Percentiles rank a stretch among this genome's conserved stretches.
phyloP scores from a whole-genome alignment of 1,284 basidiomycete genomes.

The Amylostereum chailletii region DNA sequence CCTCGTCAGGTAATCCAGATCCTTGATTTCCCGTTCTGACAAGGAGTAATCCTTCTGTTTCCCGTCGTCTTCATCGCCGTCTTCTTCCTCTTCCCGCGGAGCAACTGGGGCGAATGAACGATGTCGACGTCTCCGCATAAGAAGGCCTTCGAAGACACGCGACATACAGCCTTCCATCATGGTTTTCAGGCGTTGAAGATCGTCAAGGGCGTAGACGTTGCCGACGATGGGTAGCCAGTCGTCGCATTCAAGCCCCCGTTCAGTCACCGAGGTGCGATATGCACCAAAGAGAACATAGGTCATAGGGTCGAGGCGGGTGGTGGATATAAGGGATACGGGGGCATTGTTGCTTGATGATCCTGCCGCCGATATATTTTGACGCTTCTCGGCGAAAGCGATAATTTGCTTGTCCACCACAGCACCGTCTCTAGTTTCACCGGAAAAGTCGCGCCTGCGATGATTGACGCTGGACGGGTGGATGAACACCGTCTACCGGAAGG shows the following conservation, averaged over 20 bases:
- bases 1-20: constrained; percentile 67
- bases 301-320: constrained; percentile 85
- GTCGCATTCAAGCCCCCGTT: constrained; percentile 78
- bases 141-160: constrained; percentile 87
- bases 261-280: constrained; percentile 61
- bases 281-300: constrained; percentile 93
- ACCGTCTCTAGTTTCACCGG: constrained; percentile 29
- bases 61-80: constrained; percentile 48
- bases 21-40: constrained; percentile 57
- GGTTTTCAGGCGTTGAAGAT: constrained; percentile 77
- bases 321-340: constrained; percentile 69
- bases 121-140: constrained; percentile 32
- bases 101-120: constrained; percentile 27
- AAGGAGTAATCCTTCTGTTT: constrained; percentile 40
- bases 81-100: constrained; percentile 49
- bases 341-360: constrained; percentile 31
- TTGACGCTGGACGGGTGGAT: constrained; percentile 90
- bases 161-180: constrained; percentile 83
- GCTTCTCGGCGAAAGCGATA: constrained; percentile 83
- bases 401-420: constrained; percentile 64
- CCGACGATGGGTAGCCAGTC: constrained; percentile 87
- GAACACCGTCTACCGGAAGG: constrained; percentile 42
- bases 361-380: constrained; percentile 57
- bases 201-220: constrained; percentile 70
- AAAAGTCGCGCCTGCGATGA: constrained; percentile 54